A percentile compares a stretch with the other conserved stretches of the same genome.
Conservation (phyloP, 2,329 filamentous ascomycete genomes). For the Paradendryphiella salina region DNA sequence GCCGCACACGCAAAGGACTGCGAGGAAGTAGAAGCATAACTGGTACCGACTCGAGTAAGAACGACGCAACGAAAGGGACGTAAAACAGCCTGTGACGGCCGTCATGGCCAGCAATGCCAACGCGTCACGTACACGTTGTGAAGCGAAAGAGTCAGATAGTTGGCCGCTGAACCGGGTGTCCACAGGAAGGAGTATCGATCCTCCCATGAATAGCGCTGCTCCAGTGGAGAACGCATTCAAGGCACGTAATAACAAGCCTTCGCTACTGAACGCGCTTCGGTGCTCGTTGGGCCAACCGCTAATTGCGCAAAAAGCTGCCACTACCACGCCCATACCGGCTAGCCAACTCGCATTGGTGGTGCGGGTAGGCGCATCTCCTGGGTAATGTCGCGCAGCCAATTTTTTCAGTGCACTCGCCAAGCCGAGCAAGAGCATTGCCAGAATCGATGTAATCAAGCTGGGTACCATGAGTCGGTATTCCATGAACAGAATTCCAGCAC, state of each 20-base stretch:
- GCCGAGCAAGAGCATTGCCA: constrained; percentile 29
- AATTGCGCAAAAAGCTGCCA: constrained; percentile 11
- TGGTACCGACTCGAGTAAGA: constrained; percentile 28
- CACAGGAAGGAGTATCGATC: constrained; percentile 24
- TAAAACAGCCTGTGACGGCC: constrained; percentile 20
- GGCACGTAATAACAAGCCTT: constrained; percentile 12
- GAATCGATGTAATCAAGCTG: constrained; percentile 26
- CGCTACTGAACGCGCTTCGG: constrained; percentile 9
- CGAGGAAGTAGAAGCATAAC: constrained; percentile 21
- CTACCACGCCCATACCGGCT: constrained; percentile 8
- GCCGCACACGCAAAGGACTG: constrained; percentile 11
- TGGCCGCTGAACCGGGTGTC: not conserved
- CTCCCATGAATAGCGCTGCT: constrained; percentile 18
- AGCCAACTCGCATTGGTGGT: constrained; percentile 1
- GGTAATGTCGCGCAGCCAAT: constrained; percentile 10
- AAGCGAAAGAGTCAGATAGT: not conserved
- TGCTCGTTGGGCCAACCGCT: constrained; percentile 8
- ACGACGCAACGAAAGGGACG: constrained; percentile 21
- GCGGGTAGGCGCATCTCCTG: not conserved
- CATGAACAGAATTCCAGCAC: constrained; percentile 24
- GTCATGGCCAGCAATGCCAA: constrained; percentile 16
- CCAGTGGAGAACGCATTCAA: constrained; percentile 22
- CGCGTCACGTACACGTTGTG: constrained; percentile 5
- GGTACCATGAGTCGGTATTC: constrained; percentile 36
- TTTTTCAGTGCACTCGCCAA: constrained; percentile 20